Percentiles rank a stretch among this genome's conserved stretches.
phyloP scores from a whole-genome alignment of 805 yeast genomes.

The Sugiyamaella floridensis region DNA sequence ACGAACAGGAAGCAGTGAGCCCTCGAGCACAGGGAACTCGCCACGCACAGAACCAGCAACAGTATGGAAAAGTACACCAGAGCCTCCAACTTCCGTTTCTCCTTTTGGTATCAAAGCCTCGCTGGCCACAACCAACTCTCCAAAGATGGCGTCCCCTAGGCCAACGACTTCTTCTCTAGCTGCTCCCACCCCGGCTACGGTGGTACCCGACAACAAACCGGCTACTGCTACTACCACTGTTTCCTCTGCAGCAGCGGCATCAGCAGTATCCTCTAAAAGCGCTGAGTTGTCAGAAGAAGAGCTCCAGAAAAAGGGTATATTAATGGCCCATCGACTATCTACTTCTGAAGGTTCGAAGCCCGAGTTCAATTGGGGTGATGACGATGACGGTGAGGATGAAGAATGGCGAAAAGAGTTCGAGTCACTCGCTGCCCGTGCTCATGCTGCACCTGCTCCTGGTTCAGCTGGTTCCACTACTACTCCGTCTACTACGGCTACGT shows the following conservation, averaged over 20 bases:
- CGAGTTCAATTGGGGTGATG: constrained; percentile 33
- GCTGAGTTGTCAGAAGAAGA: constrained; percentile 29
- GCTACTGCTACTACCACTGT: neutral
- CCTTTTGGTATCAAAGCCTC: neutral
- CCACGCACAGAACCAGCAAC: constrained; percentile 17
- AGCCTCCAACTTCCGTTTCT: constrained; percentile 3
- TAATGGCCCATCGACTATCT: constrained; percentile 28
- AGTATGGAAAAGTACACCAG: constrained; percentile 18
- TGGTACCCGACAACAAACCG: neutral
- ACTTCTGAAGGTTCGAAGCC: constrained; percentile 17
- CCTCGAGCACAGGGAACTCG: constrained; percentile 12
- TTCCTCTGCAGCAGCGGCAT: neutral
- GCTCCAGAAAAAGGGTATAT: constrained; percentile 30
- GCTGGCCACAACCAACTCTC: neutral
- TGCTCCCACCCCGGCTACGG: neutral
- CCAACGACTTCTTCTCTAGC: neutral
- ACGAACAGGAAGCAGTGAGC: constrained; percentile 10
- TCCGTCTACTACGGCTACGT: constrained; percentile 1
- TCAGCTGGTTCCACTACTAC: neutral
- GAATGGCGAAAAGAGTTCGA: constrained; percentile 17
- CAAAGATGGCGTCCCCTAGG: neutral
- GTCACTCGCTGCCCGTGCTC: constrained; percentile 1
- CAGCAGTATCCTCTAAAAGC: neutral
- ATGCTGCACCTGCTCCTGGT: neutral
- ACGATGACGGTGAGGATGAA: constrained; percentile 34